Percentiles rank a stretch among this genome's conserved stretches.
Conservation (phyloP, 2,329 filamentous ascomycete genomes). For the Xenosphaeropsis pyriputrescens region DNA sequence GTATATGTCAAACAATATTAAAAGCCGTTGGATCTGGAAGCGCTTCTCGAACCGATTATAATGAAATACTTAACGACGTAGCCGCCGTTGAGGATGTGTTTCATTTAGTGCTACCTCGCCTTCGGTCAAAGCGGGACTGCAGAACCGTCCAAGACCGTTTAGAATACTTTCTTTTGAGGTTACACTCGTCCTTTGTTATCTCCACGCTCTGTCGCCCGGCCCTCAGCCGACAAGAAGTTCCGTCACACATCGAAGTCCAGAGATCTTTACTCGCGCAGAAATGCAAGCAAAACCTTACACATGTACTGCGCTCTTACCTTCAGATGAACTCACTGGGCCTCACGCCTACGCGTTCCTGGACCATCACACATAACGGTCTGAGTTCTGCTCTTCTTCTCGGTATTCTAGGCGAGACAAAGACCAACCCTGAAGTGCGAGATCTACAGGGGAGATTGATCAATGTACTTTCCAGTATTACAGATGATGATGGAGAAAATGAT, state of each 20-base stretch:
- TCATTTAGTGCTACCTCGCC: conserved; percentile 32
- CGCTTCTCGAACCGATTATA: conserved; percentile 12
- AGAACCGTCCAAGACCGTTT: conserved; percentile 47
- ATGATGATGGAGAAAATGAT: conserved; percentile 30
- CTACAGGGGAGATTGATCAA: conserved; percentile 49
- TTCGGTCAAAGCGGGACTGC: conserved; percentile 46
- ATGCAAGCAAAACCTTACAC: conserved; percentile 47
- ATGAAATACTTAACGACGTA: conserved; percentile 42
- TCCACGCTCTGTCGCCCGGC: conserved; percentile 51
- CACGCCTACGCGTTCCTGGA: conserved; percentile 52
- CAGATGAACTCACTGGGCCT: conserved; percentile 55
- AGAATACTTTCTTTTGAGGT: conserved; percentile 47
- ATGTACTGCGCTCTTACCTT: conserved; percentile 54
- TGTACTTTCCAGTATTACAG: conserved; percentile 47
- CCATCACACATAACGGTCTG: conserved; percentile 52
- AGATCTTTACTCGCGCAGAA: conserved; percentile 38
- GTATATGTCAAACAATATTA: conserved; percentile 46
- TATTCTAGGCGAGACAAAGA: conserved; percentile 47
- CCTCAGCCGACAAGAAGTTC: conserved; percentile 31
- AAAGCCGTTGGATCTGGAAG: conserved; percentile 17
- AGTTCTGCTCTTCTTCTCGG: conserved; percentile 50
- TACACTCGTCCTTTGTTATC: conserved; percentile 50
- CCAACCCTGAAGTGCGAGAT: conserved; percentile 46
- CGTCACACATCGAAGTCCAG: conserved; percentile 33
- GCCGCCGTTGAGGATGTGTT: conserved; percentile 24